Conservation (phyloP, 1,139 yeast species). For the Debaryomyces fabryi region DNA sequence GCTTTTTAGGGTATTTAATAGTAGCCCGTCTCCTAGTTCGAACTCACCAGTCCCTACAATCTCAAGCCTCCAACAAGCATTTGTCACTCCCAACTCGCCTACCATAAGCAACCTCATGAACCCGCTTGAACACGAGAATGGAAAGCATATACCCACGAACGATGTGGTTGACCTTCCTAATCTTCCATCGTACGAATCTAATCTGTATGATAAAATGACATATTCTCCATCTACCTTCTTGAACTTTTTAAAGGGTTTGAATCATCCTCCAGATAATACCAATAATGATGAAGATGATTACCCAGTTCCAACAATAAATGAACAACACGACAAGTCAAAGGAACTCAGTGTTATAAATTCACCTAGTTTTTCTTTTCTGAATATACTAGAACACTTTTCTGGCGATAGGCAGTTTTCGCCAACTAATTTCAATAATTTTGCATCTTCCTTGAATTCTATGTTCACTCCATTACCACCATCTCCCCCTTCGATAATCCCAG, state of each 20-base stretch:
- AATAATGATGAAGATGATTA: not conserved
- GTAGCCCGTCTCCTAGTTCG: not conserved
- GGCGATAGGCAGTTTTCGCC: slow-evolving; percentile 8
- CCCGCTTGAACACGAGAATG: not conserved
- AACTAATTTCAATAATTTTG: slow-evolving; percentile 17
- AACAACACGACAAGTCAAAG: not conserved
- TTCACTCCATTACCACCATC: slow-evolving; percentile 25
- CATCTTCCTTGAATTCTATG: slow-evolving; percentile 17
- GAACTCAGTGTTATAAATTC: slow-evolving; percentile 5
- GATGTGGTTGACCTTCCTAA: not conserved
- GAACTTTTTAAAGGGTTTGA: slow-evolving; percentile 24
- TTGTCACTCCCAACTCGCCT: slow-evolving; percentile 15
- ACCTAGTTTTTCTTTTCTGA: slow-evolving; percentile 1
- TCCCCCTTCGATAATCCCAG: slow-evolving; percentile 22
- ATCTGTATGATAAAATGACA: slow-evolving; percentile 7
- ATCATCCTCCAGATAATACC: not conserved
- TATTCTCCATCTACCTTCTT: slow-evolving; percentile 24
- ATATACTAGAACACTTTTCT: slow-evolving; percentile 11
- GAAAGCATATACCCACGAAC: not conserved
- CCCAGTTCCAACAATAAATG: not conserved
- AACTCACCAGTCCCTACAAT: not conserved
- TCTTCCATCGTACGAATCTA: not conserved
- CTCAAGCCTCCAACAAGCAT: not conserved
- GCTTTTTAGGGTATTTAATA: not conserved
- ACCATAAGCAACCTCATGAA: slow-evolving; percentile 16